These are phyloP conservation scores for Rauvolfia tetraphylla DNA, from an alignment of 257 asterid species.

Conservation along the genomic window DNA sequence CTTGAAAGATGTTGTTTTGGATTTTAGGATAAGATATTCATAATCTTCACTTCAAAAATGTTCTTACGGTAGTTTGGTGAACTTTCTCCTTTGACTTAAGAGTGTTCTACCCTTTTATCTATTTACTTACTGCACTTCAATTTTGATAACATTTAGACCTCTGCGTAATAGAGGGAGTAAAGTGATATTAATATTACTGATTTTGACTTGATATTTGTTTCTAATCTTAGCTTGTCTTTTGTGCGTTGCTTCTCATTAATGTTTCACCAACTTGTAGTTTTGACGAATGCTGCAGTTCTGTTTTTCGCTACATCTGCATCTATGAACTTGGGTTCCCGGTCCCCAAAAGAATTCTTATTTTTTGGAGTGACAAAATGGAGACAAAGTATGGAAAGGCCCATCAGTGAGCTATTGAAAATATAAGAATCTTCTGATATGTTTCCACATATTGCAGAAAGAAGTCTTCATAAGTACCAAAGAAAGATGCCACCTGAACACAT, in stretches of 20 bases:
- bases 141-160: background rate
- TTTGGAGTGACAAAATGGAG: background rate
- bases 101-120: background rate
- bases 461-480: background rate
- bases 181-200: background rate
- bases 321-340: background rate
- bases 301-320: background rate
- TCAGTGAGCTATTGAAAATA: background rate
- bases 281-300: background rate
- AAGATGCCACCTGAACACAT: background rate
- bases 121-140: background rate
- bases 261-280: background rate
- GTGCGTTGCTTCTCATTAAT: background rate
- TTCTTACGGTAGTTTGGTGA: background rate
- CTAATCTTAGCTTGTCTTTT: background rate
- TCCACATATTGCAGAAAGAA: background rate
- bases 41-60: background rate
- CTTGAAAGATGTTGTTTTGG: background rate
- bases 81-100: background rate
- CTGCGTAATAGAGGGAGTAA: background rate
- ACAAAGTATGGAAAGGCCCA: background rate
- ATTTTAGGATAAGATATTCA: background rate
- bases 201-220: background rate
- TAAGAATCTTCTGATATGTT: background rate
- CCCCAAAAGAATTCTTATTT: background rate